Conservation (phyloP, 176 grass and related monocot species). For the Cenchrus americanus region DNA sequence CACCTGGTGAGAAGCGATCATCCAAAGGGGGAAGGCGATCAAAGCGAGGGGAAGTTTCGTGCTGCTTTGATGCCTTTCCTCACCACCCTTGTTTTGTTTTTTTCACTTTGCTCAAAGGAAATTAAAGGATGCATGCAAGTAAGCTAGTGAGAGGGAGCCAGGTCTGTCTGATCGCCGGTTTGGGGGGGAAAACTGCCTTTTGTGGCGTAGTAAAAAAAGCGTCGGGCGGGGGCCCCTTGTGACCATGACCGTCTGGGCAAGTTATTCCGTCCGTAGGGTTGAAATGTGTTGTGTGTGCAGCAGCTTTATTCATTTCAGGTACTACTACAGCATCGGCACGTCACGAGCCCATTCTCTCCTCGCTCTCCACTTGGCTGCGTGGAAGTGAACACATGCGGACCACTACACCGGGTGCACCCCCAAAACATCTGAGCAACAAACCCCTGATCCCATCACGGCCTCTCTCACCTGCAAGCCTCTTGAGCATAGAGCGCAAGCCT, state of each 20-base stretch:
- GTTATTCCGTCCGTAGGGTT: background rate
- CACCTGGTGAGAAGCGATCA: conserved; percentile 36
- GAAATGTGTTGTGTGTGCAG: background rate
- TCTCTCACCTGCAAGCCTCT: background rate
- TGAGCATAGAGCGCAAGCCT: background rate
- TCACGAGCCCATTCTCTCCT: background rate
- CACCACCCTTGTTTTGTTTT: background rate
- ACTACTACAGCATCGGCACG: background rate
- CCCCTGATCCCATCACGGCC: background rate
- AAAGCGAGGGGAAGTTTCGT: conserved; percentile 50
- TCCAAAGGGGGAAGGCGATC: conserved; percentile 38
- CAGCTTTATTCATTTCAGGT: conserved; percentile 1
- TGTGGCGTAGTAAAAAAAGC: background rate
- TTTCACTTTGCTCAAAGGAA: conserved; percentile 39
- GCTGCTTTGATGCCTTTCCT: conserved; percentile 13
- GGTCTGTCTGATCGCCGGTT: background rate
- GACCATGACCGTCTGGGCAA: conserved; percentile 19
- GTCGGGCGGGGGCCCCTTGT: background rate
- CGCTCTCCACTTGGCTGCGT: no score
- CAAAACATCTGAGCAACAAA: no score
- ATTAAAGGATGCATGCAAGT: conserved; percentile 8
- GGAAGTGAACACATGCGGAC: no score
- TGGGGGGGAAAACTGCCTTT: conserved; percentile 20
- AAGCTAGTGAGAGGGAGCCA: conserved; percentile 17
- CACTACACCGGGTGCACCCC: no score